A percentile compares a stretch with the other conserved stretches of the same genome.
Evolutionary conservation across 805 yeast genomes (phyloP).

Genomic region (Wickerhamomyces subpelliculosus): DNA sequence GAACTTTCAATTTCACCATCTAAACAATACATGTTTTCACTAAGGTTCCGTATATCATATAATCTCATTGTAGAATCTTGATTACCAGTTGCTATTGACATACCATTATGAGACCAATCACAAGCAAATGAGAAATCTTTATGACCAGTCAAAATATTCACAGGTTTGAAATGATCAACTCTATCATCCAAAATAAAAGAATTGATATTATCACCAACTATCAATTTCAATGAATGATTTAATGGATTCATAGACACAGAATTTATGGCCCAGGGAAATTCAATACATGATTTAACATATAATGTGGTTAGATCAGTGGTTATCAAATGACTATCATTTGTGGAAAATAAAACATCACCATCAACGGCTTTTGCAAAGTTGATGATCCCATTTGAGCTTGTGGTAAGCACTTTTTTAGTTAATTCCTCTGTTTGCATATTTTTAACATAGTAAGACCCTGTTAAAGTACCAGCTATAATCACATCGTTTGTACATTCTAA

Average conservation of each 20-base stretch:
- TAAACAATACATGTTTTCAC: slow-evolving; percentile 23
- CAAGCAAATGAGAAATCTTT: slow-evolving; percentile 52
- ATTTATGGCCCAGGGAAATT: slow-evolving; percentile 43
- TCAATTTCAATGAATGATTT: slow-evolving; percentile 30
- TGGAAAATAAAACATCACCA: slow-evolving; percentile 34
- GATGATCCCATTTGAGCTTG: slow-evolving; percentile 42
- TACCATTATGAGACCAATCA: slow-evolving; percentile 45
- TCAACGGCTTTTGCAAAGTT: slow-evolving; percentile 37
- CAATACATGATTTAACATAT: slow-evolving; percentile 8
- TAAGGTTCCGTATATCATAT: slow-evolving; percentile 39
- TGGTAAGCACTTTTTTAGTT: slow-evolving; percentile 34
- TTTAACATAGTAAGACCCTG: slow-evolving; percentile 40
- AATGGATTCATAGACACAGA: slow-evolving; percentile 36
- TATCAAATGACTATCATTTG: slow-evolving; percentile 42
- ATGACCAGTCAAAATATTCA: slow-evolving; percentile 34
- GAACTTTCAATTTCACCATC: slow-evolving; percentile 37
- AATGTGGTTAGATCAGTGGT: slow-evolving; percentile 29
- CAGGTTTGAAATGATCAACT: slow-evolving; percentile 10
- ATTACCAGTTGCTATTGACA: slow-evolving; percentile 45
- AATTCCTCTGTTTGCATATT: slow-evolving; percentile 23
- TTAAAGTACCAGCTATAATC: slow-evolving; percentile 47
- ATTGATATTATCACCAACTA: slow-evolving; percentile 45
- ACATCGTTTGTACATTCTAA: slow-evolving; percentile 34
- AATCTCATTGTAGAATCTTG: slow-evolving; percentile 53
- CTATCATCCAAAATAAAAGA: slow-evolving; percentile 41